Conservation (phyloP, 2,329 filamentous ascomycete genomes). For the Phaeosphaeria sp. region DNA sequence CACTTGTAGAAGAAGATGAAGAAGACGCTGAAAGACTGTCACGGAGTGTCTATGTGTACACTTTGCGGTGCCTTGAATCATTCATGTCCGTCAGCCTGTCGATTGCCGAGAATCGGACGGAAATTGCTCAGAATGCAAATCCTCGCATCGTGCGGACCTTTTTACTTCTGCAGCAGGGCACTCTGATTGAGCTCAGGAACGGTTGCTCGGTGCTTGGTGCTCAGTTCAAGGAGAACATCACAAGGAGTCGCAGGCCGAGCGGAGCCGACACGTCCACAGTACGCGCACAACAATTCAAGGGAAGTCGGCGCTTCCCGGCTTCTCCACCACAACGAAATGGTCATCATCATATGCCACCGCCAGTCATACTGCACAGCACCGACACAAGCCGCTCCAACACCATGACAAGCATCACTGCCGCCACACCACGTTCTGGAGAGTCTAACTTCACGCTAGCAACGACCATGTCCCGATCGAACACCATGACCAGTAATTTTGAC, state of each 20-base stretch:
- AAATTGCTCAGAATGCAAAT: conserved; percentile 63
- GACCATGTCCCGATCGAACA: conserved; percentile 53
- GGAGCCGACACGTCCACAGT: conserved; percentile 33
- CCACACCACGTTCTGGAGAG: conserved; percentile 82
- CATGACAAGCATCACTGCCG: conserved; percentile 55
- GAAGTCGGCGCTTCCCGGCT: conserved; percentile 35
- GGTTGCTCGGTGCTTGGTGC: conserved; percentile 60
- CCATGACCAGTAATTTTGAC: conserved; percentile 66
- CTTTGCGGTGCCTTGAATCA: conserved; percentile 43
- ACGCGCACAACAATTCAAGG: conserved; percentile 36
- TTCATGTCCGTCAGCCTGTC: conserved; percentile 47
- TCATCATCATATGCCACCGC: conserved; percentile 41
- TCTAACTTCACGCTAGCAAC: conserved; percentile 70
- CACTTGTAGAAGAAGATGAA: conserved; percentile 57
- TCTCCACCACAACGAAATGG: conserved; percentile 44
- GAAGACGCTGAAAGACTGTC: conserved; percentile 51
- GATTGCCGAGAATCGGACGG: conserved; percentile 47
- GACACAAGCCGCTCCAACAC: conserved; percentile 62
- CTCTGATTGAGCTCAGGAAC: conserved; percentile 65
- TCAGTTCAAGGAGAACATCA: conserved; percentile 39
- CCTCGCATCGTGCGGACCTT: conserved; percentile 64
- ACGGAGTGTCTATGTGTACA: conserved; percentile 41
- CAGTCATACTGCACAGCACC: conserved; percentile 53
- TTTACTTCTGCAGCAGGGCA: conserved; percentile 65
- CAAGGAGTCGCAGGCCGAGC: conserved; percentile 27